These are phyloP conservation scores for Takakia lepidozioides DNA, from an alignment of 225 moss, liverwort and hornwort species.

Conservation along the genomic window DNA sequence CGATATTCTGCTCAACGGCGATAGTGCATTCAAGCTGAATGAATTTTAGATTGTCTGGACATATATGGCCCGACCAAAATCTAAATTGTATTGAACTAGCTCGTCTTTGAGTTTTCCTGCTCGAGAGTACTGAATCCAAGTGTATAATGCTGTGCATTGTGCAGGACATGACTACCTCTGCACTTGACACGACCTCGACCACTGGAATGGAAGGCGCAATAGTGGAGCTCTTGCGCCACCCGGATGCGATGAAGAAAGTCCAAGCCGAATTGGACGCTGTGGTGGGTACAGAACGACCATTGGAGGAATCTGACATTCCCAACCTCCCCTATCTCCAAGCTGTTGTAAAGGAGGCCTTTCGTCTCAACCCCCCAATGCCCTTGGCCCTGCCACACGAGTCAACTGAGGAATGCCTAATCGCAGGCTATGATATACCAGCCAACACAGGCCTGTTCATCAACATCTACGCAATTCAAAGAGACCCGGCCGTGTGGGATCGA, in stretches of 20 bases:
- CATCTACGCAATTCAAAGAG: constrained; percentile 43
- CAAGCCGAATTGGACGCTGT: constrained; percentile 20
- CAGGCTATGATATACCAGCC: constrained; percentile 18
- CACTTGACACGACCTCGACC: not conserved
- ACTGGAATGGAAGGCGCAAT: constrained; percentile 26
- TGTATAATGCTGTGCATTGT: too few relatives aligned
- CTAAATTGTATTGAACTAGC: not conserved
- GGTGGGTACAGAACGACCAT: not conserved
- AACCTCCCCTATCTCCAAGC: constrained; percentile 37
- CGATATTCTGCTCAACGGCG: too few relatives aligned
- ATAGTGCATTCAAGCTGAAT: too few relatives aligned
- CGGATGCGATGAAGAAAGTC: constrained; percentile 9
- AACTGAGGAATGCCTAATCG: constrained; percentile 7
- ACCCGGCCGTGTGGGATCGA: constrained; percentile 41
- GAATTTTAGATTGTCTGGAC: not conserved
- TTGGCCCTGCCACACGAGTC: constrained; percentile 32
- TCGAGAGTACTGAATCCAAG: too few relatives aligned
- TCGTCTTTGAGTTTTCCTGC: not conserved
- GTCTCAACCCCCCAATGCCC: constrained; percentile 28
- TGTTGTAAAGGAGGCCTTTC: constrained; percentile 41
- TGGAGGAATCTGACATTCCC: constrained; percentile 13
- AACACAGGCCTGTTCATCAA: constrained; percentile 33
- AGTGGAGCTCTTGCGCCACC: constrained; percentile 15
- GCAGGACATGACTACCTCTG: constrained; percentile 28
- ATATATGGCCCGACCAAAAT: not conserved